phyloP scores from a whole-genome alignment of 345 rosid species.

The Clarkia xantiana region DNA sequence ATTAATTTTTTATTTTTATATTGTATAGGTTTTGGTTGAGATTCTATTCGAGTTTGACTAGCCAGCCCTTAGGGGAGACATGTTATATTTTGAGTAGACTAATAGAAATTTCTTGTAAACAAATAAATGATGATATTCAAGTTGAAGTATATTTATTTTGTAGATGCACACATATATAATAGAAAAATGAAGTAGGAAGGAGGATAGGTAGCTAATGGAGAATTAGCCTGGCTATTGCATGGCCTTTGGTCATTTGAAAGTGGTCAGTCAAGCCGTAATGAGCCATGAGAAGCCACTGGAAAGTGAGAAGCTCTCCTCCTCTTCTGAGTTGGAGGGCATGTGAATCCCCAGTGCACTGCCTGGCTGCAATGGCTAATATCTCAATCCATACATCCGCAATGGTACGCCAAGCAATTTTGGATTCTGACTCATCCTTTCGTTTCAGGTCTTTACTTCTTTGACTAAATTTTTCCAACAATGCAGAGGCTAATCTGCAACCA shows the following conservation, averaged over 20 bases:
- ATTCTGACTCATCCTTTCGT: no score
- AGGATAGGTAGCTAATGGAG: constrained; percentile 1
- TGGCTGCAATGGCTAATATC: constrained; percentile 7
- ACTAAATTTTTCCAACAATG: background rate
- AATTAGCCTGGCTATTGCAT: constrained; percentile 25
- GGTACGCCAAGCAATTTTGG: background rate
- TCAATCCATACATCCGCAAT: constrained; percentile 15
- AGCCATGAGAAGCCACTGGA: constrained; percentile 38
- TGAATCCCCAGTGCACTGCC: constrained; percentile 10
- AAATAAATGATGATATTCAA: no score
- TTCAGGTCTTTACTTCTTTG: background rate
- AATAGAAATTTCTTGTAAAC: no score
- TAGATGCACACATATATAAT: no score
- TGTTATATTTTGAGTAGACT: no score
- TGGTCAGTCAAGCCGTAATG: constrained; percentile 48
- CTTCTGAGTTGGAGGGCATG: constrained; percentile 34
- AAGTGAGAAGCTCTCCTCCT: constrained; percentile 49
- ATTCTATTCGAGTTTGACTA: no score
- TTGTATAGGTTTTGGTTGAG: no score
- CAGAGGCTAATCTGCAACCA: constrained; percentile 10
- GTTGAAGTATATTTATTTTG: no score
- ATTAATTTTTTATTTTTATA: no score
- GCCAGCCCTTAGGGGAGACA: no score
- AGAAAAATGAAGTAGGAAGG: no score
- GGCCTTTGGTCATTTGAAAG: constrained; percentile 24